Percentiles rank a stretch among this genome's conserved stretches.
Conservation (phyloP, 148 eudicot genomes). For the Cornus kousa region DNA sequence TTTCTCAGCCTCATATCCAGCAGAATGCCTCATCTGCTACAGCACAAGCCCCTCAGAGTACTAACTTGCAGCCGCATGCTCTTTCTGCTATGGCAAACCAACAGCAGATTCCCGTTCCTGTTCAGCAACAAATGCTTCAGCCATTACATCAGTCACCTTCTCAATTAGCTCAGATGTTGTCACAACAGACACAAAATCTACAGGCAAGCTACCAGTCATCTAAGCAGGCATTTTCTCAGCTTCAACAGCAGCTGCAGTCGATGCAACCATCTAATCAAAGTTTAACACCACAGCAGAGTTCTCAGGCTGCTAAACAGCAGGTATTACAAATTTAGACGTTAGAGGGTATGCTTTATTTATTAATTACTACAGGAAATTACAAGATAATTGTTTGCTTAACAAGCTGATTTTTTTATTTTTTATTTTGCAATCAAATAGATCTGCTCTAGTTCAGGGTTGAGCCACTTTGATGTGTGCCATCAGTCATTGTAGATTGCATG, state of each 20-base stretch:
- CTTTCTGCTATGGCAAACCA: slow-evolving; percentile 40
- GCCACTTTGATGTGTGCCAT: slow-evolving; percentile 1
- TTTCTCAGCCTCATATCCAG: slow-evolving; percentile 46
- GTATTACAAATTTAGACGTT: slow-evolving; percentile 20
- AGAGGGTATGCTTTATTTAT: not conserved
- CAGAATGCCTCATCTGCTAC: slow-evolving; percentile 40
- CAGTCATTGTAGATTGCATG: not conserved
- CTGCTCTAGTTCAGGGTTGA: not conserved
- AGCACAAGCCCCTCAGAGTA: slow-evolving; percentile 32
- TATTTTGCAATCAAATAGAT: not conserved
- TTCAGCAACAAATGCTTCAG: slow-evolving; percentile 39
- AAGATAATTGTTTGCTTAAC: not conserved
- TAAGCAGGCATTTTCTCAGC: slow-evolving; percentile 78
- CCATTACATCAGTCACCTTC: slow-evolving; percentile 69
- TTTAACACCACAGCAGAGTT: slow-evolving; percentile 45
- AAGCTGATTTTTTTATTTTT: not conserved
- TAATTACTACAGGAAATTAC: not conserved
- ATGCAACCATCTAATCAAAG: slow-evolving; percentile 79
- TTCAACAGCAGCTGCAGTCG: slow-evolving; percentile 84
- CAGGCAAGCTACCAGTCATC: slow-evolving; percentile 93
- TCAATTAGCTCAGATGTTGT: slow-evolving; percentile 84
- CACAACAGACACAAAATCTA: slow-evolving; percentile 84
- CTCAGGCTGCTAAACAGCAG: slow-evolving; percentile 65
- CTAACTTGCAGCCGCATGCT: slow-evolving; percentile 36
- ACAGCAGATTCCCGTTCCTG: slow-evolving; percentile 33